Conservation (phyloP, 768 basidiomycete genomes). For the Leccinum rimulosum region DNA sequence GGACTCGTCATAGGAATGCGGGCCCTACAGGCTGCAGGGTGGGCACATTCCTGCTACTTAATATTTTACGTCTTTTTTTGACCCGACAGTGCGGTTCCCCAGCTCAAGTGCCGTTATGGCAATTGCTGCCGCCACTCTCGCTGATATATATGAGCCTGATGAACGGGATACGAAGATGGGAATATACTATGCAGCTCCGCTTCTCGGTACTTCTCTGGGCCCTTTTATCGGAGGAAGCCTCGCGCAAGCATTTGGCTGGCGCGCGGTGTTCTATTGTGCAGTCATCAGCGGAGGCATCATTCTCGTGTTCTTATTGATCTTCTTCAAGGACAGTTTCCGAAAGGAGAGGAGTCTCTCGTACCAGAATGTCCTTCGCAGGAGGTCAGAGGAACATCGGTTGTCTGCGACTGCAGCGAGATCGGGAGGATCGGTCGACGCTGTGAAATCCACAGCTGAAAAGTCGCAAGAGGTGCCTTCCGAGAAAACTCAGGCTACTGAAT, state of each 20-base stretch:
- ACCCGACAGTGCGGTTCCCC: neutral
- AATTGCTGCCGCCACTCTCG: conserved; percentile 75
- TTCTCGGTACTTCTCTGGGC: conserved; percentile 66
- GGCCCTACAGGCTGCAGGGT: conserved; percentile 62
- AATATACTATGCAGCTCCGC: conserved; percentile 75
- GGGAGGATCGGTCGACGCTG: neutral
- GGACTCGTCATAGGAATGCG: conserved; percentile 65
- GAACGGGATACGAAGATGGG: conserved; percentile 84
- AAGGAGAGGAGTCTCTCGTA: conserved; percentile 79
- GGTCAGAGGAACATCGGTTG: conserved; percentile 28
- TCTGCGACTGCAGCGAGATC: conserved; percentile 3
- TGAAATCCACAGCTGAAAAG: neutral
- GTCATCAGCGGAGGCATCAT: conserved; percentile 56
- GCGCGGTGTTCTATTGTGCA: conserved; percentile 84
- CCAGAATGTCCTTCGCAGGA: conserved; percentile 57
- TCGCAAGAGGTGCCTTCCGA: conserved; percentile 9
- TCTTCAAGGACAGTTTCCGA: conserved; percentile 83
- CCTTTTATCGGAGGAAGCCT: conserved; percentile 70
- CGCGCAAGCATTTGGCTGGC: conserved; percentile 70
- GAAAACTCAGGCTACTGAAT: neutral
- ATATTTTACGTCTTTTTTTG: neutral
- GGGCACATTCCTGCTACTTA: conserved; percentile 5
- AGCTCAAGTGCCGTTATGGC: conserved; percentile 68
- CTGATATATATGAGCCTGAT: conserved; percentile 76
- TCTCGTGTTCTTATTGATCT: conserved; percentile 53